Conservation (phyloP, 2,329 filamentous ascomycete species). For the Phialophora expanda region DNA sequence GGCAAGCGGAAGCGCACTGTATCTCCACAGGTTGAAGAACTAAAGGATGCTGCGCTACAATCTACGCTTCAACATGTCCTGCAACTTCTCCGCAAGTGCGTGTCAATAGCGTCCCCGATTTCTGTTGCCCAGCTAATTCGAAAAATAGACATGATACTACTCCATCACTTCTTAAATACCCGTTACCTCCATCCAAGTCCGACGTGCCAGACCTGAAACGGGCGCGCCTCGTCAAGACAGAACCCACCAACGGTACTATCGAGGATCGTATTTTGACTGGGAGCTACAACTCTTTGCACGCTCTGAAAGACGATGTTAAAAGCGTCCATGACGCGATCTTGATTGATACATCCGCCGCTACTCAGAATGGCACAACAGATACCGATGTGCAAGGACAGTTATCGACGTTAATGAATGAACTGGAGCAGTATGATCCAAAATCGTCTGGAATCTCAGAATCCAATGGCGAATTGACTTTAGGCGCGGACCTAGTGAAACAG, state of each 20-base stretch:
- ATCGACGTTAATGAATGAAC: slow-evolving; percentile 24
- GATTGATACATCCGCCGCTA: slow-evolving; percentile 13
- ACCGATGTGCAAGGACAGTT: slow-evolving; percentile 23
- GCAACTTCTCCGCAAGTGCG: slow-evolving; percentile 30
- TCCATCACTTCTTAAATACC: slow-evolving; percentile 50
- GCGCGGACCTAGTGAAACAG: slow-evolving; percentile 12
- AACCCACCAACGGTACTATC: slow-evolving; percentile 45
- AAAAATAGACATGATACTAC: slow-evolving; percentile 50
- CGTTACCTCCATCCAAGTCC: slow-evolving; percentile 44
- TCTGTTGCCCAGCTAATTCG: slow-evolving; percentile 34
- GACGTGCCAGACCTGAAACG: slow-evolving; percentile 52
- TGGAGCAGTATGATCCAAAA: slow-evolving; percentile 16
- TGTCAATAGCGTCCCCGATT: not conserved
- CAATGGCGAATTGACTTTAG: slow-evolving; percentile 17
- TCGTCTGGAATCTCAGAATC: slow-evolving; percentile 11
- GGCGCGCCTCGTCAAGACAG: slow-evolving; percentile 48
- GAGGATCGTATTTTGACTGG: slow-evolving; percentile 47
- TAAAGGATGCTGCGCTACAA: slow-evolving; percentile 25
- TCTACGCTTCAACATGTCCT: slow-evolving; percentile 26
- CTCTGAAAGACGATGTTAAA: slow-evolving; percentile 50
- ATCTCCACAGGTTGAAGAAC: slow-evolving; percentile 33
- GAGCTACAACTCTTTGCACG: slow-evolving; percentile 49
- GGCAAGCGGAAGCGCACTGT: slow-evolving; percentile 38
- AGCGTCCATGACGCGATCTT: slow-evolving; percentile 26
- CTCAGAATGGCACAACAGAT: slow-evolving; percentile 22